Base-by-base conservation (phyloP, 1,284 basidiomycete species). In the Apiotrichum sp. region DNA sequence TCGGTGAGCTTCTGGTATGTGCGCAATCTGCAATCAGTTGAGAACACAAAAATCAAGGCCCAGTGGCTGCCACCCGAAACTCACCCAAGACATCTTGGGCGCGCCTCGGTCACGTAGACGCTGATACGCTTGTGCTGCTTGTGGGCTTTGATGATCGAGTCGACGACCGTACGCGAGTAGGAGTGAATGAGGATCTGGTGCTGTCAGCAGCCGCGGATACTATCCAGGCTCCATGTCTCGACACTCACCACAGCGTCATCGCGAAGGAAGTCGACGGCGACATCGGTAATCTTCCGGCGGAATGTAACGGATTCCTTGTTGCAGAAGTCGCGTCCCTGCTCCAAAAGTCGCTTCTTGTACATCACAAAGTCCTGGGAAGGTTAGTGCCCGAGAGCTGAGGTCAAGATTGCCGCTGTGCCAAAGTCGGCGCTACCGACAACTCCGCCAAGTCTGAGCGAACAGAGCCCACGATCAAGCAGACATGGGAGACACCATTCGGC, bases 91-190 rank as follows among this genome's bases (percentile, higher is more conserved):
- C 71, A 65, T 10, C 53, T 53, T 8, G 72, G 70, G 40, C 70
- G 61, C 29, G 65, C 70, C 60, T 75, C 71, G 84, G 96, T 97
- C 53, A 99, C 96, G 73, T 93, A 98, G 44, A 98, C 95, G 68
- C 88, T 89, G 76, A 98, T 92, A 54, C 93, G 83, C 78, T 97
- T 98, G 70, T 85, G 84, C 62, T 78, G 76, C 69, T 87, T 82
- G 74, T 95, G 87, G 6, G 93, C 93, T 60, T 86, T 82, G 50
- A 98, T 81, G 50, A 99, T 81, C 16, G 93, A 88, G 75, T 92
- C 87, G 80, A 96, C 88, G 47, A 99, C 95, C 32, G 98, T 93
- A 65, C 96, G 82, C 44, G 96, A 98, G 78, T 93, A 91, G 29
- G 88, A 90, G 77, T 98, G 95, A 3, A 92, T 97, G 58, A 98